phyloP scores from a whole-genome alignment of 306 rosid species.

The Psophocarpus tetragonolobus region DNA sequence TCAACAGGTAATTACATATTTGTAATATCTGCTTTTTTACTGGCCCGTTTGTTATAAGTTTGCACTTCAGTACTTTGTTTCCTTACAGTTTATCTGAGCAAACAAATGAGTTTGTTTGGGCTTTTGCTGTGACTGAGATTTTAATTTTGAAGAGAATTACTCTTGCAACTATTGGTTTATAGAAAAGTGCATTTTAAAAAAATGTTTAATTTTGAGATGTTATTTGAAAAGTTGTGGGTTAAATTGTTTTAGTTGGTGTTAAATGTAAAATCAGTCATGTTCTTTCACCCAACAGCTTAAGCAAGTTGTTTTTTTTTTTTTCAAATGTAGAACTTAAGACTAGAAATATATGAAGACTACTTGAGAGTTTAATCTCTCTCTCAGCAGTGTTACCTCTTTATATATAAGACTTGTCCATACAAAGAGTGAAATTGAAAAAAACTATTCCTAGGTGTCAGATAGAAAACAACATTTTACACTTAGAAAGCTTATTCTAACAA shows the following conservation, averaged over 20 bases:
- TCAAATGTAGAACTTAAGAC: too few species aligned
- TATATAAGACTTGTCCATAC: too few species aligned
- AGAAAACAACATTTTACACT: too few species aligned
- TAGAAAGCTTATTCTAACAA: too few species aligned
- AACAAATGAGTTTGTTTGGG: not conserved
- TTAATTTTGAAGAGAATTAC: not conserved
- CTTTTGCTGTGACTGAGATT: not conserved
- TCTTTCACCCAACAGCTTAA: not conserved
- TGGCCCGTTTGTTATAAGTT: not conserved
- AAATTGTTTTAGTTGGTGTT: slow-evolving; percentile 12
- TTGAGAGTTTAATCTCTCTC: too few species aligned
- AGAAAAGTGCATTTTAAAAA: not conserved
- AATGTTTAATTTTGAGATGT: not conserved
- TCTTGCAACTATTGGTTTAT: not conserved
- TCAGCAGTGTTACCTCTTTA: too few species aligned
- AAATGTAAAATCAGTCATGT: not conserved
- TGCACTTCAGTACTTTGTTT: slow-evolving; percentile 1
- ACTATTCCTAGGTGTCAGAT: too few species aligned
- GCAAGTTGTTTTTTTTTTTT: not conserved
- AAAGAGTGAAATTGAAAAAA: too few species aligned
- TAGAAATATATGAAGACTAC: too few species aligned
- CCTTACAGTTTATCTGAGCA: not conserved
- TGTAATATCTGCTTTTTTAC: not conserved
- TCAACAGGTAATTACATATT: slow-evolving; percentile 67
- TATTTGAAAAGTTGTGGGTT: not conserved